Percentiles rank a stretch among this genome's conserved stretches.
phyloP scores from a whole-genome alignment of 352 stramenopile species.

The Globisporangium irregulare region DNA sequence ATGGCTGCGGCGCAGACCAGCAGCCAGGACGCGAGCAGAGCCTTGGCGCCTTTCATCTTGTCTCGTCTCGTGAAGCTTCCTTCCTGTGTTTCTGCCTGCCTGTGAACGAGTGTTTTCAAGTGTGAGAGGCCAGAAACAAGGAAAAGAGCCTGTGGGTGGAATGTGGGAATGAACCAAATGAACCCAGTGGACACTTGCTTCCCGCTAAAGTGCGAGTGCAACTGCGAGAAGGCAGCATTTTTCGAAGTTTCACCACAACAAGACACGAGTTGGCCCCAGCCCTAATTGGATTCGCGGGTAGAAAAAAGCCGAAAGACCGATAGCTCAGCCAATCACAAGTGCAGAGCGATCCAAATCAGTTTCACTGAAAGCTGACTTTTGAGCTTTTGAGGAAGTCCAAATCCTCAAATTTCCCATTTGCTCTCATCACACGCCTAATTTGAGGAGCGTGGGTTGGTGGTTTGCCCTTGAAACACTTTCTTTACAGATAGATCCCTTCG shows the following conservation, averaged over 20 bases:
- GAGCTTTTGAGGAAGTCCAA: not conserved
- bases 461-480: too few relatives aligned
- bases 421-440: too few relatives aligned
- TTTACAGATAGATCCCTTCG: too few relatives aligned
- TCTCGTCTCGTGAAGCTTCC: not conserved
- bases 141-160: not conserved
- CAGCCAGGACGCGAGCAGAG: conserved; percentile 17
- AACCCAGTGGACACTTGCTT: conserved; percentile 3
- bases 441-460: too few relatives aligned
- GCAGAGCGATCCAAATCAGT: not conserved
- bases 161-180: conserved; percentile 1
- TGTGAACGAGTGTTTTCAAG: conserved; percentile 5
- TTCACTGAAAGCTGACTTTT: not conserved
- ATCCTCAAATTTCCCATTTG: not conserved
- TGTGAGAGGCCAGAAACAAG: conserved; percentile 6
- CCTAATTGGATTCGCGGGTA: not conserved
- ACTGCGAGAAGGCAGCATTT: not conserved
- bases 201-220: conserved; percentile 6
- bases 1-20: conserved; percentile 12
- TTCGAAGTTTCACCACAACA: conserved; percentile 4
- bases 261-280: not conserved
- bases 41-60: conserved; percentile 15
- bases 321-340: conserved; percentile 8
- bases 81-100: not conserved
- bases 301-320: not conserved